phyloP scores from a whole-genome alignment of 495 filamentous ascomycete genomes.

The Neurospora sp. region DNA sequence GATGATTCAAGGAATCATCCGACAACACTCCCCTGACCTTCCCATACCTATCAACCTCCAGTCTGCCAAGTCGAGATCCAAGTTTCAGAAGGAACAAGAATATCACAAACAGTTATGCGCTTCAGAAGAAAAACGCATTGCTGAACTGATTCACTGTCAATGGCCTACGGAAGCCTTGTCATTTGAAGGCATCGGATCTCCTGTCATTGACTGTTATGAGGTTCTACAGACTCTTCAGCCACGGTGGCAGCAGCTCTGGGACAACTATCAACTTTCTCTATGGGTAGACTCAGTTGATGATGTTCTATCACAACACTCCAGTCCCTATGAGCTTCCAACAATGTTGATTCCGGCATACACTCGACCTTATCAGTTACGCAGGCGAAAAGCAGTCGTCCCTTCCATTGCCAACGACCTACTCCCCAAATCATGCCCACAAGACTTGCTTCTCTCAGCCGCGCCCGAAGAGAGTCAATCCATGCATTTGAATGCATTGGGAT shows the following conservation, averaged over 20 bases:
- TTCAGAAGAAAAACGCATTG: not conserved
- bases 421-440: not conserved
- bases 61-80: not conserved
- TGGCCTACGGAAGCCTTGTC: not conserved
- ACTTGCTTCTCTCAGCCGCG: not conserved
- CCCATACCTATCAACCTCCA: not conserved
- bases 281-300: not conserved
- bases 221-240: not conserved
- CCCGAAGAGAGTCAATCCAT: not conserved
- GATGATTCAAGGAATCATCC: not conserved
- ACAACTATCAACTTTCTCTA: not conserved
- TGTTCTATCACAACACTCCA: not conserved
- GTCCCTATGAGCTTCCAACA: not conserved
- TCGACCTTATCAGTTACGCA: not conserved
- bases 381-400: not conserved
- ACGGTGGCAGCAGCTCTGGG: not conserved
- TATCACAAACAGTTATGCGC: not conserved
- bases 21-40: not conserved
- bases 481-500: not conserved
- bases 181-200: not conserved
- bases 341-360: not conserved
- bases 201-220: not conserved
- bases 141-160: not conserved
- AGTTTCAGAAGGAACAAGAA: not conserved
- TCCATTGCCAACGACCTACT: not conserved